A percentile compares a stretch with the other conserved stretches of the same genome.
Evolutionary conservation across 176 grass and related monocot species (phyloP).

Genomic region (Phoenix roebelenii): DNA sequence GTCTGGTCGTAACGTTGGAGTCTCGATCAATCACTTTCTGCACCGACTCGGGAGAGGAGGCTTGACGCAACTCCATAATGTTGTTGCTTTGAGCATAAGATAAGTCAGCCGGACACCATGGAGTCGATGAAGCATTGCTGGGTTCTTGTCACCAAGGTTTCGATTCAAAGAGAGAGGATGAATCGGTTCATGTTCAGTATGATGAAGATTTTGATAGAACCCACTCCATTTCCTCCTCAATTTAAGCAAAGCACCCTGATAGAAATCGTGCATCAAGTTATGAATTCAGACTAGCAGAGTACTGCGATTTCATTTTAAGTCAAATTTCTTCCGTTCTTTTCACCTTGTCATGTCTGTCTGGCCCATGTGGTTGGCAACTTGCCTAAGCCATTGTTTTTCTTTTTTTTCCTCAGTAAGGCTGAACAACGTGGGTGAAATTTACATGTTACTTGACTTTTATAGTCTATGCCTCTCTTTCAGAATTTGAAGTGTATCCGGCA

Average conservation of each 20-base stretch:
- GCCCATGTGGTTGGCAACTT: no score
- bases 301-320: no score
- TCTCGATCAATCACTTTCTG: background rate
- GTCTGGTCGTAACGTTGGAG: background rate
- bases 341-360: no score
- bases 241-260: conserved; percentile 45
- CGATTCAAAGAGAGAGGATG: conserved; percentile 19
- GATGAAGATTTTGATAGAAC: conserved; percentile 61
- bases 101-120: conserved; percentile 30
- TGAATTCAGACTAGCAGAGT: background rate
- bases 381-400: no score
- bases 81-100: conserved; percentile 23
- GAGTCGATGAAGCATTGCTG: conserved; percentile 10
- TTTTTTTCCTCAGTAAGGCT: no score
- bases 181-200: conserved; percentile 14
- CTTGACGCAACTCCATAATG: conserved; percentile 6
- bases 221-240: conserved; percentile 78
- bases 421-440: no score
- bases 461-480: conserved; percentile 56
- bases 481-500: conserved; percentile 55
- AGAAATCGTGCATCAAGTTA: no score
- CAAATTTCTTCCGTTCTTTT: no score
- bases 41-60: conserved; percentile 4
- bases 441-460: conserved; percentile 12
- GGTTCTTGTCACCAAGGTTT: background rate